phyloP scores from a whole-genome alignment of 2,329 filamentous ascomycete species.

The Beauveria rudraprayagi region DNA sequence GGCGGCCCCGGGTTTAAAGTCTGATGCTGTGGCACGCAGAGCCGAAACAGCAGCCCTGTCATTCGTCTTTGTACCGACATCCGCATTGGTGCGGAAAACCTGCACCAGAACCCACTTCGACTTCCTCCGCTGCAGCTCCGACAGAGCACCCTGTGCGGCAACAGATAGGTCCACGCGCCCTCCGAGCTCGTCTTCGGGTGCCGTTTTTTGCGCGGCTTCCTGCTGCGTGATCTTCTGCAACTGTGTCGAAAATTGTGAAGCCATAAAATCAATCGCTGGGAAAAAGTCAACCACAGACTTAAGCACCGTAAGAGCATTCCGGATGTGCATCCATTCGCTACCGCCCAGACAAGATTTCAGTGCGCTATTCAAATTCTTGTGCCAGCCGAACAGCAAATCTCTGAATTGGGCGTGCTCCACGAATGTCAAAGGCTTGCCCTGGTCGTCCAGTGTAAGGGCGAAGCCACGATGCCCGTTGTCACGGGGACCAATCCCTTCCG shows the following conservation, averaged over 20 bases:
- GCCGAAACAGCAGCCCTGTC: constrained; percentile 26
- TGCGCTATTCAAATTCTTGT: constrained; percentile 70
- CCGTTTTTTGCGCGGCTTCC: constrained; percentile 43
- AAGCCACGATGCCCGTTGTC: constrained; percentile 64
- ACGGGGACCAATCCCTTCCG: constrained; percentile 54
- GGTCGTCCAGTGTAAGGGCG: constrained; percentile 59
- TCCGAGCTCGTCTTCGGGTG: constrained; percentile 43
- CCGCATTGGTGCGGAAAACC: constrained; percentile 57
- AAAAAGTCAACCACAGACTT: constrained; percentile 75
- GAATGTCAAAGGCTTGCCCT: constrained; percentile 59
- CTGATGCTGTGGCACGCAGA: constrained; percentile 51
- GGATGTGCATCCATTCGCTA: constrained; percentile 94
- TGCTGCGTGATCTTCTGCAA: constrained; percentile 59
- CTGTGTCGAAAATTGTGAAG: constrained; percentile 54
- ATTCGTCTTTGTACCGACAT: constrained; percentile 21
- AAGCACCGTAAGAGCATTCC: constrained; percentile 86
- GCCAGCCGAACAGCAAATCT: constrained; percentile 81
- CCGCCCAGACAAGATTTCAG: constrained; percentile 74
- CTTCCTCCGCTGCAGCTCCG: constrained; percentile 59
- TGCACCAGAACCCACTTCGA: constrained; percentile 67
- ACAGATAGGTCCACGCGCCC: constrained; percentile 67
- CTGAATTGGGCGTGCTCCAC: constrained; percentile 83
- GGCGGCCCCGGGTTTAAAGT: constrained; percentile 51
- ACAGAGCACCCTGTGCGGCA: constrained; percentile 62
- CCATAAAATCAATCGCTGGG: constrained; percentile 86